Base-by-base conservation (phyloP, 148 eudicot species). In the Suaeda aralocaspica region DNA sequence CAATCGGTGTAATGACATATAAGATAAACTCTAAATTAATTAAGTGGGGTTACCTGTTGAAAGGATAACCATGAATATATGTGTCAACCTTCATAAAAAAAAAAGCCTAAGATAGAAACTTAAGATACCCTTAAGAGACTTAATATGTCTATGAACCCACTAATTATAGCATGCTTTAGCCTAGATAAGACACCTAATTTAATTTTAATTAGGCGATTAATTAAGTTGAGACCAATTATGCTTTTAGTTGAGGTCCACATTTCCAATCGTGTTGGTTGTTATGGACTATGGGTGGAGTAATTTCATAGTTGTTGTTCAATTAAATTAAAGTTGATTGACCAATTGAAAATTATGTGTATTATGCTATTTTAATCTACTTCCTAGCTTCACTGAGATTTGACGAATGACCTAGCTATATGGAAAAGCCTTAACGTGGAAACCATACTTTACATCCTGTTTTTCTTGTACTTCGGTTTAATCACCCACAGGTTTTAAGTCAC, bases 181-280 rank as follows among this genome's bases (percentile, higher is more conserved):
- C n/a, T 15, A 19, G 63, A 59, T 59, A 59, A 59, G 63, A 67
- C 25, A 10, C 19, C 15, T 16, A 21, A 12, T n/a, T n/a, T n/a
- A n/a, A n/a, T n/a, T n/a, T n/a, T n/a, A n/a, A n/a, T 15, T 39
- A 49, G 29, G 52, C 58, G 50, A 29, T 42, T 44, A 22, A 19
- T 8, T 2, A 33, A 42, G 33, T 21, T 41, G 29, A 51, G 33
- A 52, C 42, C 19, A 69, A 22, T 41, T 42, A 26, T 0, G 26
- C 18, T 42, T 58, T 18, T 6, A 31, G n/a, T 61, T 61, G 46
- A 49, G 74, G 46, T 66, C 74, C 74, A 71, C 74, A 71, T 10
- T 61, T 50, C 74, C 11, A 61, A 61, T 71, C 67, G 30, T 71
- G 74, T n/a, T 71, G 74, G 74, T 71, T 61, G 74, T 71, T 61